Conservation (phyloP, 2,329 filamentous ascomycete species). For the Macrophomina pseudophaseolina region DNA sequence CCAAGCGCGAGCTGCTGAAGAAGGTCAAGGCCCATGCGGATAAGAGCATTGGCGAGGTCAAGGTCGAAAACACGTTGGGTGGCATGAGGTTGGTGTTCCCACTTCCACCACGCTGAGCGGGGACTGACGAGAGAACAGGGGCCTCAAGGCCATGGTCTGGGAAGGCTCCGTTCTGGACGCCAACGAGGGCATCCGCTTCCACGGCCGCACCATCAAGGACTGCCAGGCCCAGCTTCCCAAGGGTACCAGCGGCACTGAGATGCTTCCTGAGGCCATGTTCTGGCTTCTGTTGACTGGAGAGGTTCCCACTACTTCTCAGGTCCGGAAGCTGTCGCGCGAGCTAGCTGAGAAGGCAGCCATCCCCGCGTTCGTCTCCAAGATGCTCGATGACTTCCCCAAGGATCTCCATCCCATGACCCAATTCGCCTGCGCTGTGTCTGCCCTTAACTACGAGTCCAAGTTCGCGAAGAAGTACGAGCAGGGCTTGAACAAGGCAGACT, state of each 20-base stretch:
- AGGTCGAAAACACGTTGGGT: constrained; percentile 90
- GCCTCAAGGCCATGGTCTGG: constrained; percentile 98
- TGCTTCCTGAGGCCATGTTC: constrained; percentile 99
- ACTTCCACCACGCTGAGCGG: neutral
- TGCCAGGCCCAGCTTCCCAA: constrained; percentile 94
- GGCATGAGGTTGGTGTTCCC: constrained; percentile 74
- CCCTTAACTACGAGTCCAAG: constrained; percentile 91
- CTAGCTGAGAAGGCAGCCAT: constrained; percentile 85
- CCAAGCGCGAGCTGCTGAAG: constrained; percentile 90
- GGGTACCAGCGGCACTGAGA: constrained; percentile 89
- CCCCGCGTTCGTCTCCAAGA: constrained; percentile 80
- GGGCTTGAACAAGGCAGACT: constrained; percentile 91
- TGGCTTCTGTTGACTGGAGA: constrained; percentile 95
- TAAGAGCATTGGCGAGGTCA: constrained; percentile 88
- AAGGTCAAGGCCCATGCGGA: constrained; percentile 85
- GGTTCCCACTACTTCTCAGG: constrained; percentile 81
- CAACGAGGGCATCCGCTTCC: constrained; percentile 97
- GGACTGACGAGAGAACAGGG: constrained; percentile 50
- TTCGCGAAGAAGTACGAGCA: constrained; percentile 93
- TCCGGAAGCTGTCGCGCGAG: constrained; percentile 81
- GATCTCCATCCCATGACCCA: constrained; percentile 98
- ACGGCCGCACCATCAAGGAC: constrained; percentile 96
- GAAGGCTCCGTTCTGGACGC: constrained; percentile 96
- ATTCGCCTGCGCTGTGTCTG: constrained; percentile 91
- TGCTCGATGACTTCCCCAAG: constrained; percentile 87